Evolutionary conservation across 331 rosid genomes (phyloP), one percentile per base, ranked within the genome.

Genomic region (Malus hybrid): DNA sequence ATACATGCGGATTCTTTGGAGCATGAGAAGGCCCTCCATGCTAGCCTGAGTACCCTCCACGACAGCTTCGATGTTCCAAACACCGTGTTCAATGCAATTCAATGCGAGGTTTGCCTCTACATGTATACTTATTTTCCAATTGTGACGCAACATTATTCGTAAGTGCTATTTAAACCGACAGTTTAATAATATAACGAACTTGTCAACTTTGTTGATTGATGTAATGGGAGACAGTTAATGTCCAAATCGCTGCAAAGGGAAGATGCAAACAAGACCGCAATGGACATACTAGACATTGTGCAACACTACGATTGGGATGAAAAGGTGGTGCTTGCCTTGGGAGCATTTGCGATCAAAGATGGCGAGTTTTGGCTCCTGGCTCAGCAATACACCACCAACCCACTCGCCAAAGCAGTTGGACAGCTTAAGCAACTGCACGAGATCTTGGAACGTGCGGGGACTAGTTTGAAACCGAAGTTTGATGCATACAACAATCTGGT

Each of bases 271-370:
- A 34, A 30, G 72, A 72, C 77, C 3, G 69, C 76, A 16, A 80
- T 80, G 72, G 75, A 74, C 7, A 74, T 80, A 26, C 48, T 80
- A 24, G 34, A 62, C 3, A 68, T 18, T 5, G 62, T 74, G 29
- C 66, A 57, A 56, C 58, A 62, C 68, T 80, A 80, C 57, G 73
- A 74, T 44, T 80, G 83, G 83, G 79, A 74, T 70, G 79, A 77
- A 44, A 80, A 80, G 83, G 55, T 70, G 18, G 83, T 74, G 34
- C 76, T 80, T 30, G 76, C 70, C 42, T 77, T 68, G 66, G 79
- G 61, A 26, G 56, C 83, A 50, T 68, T 80, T 30, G 72, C 83
- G 5, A 11, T 62, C 52, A 68, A 60, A 77, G 72, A 74, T 30
- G 83, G 83, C 29, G 75, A 56, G 29, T 74, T 74, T 75, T 72